Evolutionary conservation across 768 basidiomycete genomes (phyloP), one percentile per base, ranked within the genome.

Genomic region (Lactifluus piperatus): DNA sequence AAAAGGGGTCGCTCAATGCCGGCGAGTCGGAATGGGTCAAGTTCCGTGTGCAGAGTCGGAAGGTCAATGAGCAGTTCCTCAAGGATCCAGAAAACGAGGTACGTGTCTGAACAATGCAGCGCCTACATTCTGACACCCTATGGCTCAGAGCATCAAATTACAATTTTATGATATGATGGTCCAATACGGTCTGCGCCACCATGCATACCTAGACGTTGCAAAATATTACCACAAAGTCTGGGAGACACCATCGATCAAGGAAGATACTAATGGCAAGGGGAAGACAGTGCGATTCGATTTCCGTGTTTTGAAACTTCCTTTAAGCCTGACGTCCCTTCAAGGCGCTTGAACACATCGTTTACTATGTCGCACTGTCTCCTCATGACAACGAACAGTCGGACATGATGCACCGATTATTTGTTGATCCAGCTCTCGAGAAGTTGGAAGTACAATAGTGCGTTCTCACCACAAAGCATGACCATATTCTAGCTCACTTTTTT

Each of bases 151-250:
- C 67, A 80, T 98, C 65, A 98, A 97, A 77, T 81, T 97, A 68
- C 92, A 91, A 68, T 98, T 85, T 71, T 97, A 97, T 71, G 86
- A 94, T 65, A 77, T 99, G 62, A 95, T 98, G 91, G 94, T 98
- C 55, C 89, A 94, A 72, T 86, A 93, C 67, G 91, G 91, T 22
- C 77, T 99, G 16, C 88, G 90, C 63, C 81, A 87, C 63, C 82
- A 80, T 60, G 80, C 84, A 26, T 97, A 97, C 70, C 81, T 99
- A 20, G 94, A 97, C 64, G 92, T 90, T 7, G 93, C 93, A 39
- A 94, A 95, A 70, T 85, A 94, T 67, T 98, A 94, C 70, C 81
- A 95, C 74, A 94, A 94, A 69, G 88, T 99, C 41, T 98, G 94
- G 91, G 94, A 97, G 69, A 97, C 95, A 14, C 91, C 94, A 6